Base-by-base conservation (phyloP, 345 rosid genomes). In the Xanthoceras sorbifolium region DNA sequence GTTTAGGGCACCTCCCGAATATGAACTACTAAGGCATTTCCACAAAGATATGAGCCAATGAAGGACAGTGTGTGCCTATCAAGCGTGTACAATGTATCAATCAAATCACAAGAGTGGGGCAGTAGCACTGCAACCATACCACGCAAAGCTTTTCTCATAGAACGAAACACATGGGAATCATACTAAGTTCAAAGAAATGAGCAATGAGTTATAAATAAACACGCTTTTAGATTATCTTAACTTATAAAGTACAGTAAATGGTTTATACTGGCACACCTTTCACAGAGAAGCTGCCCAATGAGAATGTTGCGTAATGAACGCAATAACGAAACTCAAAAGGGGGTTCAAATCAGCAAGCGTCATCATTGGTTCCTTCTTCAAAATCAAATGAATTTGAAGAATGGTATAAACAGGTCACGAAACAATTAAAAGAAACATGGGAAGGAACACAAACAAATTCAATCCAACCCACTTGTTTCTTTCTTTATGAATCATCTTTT, bases 331-430 rank as follows among this genome's bases (percentile, higher is more conserved):
- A 48, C 10, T 64, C 38, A 4, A 1, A 54, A 22, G 48, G 26
- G 42, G 26, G 42, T 74, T 63, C 67, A 52, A 48, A 64, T 46
- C 14, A 73, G 29, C 11, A 61, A 17, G n/a, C 2, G 10, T 64
- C 60, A n/a, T 1, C 18, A 46, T 18, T 12, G 70, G 1, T 48
- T 31, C 63, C 65, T 72, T 77, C 89, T 86, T 80, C 87, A 82
- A 82, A 86, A 83, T 79, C 90, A 79, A 54, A 80, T 72, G 89
- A 77, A 73, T 78, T 86, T 84, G 90, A 88, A 90, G 91, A 86
- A 85, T 50, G 66, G 74, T 52, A 78, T 52, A 25, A 23, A 69
- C 67, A 77, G 71, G 18, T 83, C 62, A 69, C 22, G n/a, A n/a
- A 61, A 84, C 78, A 80, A 71, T 72, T 42, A 54, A 23, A 72